These are phyloP conservation scores for Chamaecrista fasciculata DNA, from an alignment of 306 rosid species.

Conservation along the genomic window DNA sequence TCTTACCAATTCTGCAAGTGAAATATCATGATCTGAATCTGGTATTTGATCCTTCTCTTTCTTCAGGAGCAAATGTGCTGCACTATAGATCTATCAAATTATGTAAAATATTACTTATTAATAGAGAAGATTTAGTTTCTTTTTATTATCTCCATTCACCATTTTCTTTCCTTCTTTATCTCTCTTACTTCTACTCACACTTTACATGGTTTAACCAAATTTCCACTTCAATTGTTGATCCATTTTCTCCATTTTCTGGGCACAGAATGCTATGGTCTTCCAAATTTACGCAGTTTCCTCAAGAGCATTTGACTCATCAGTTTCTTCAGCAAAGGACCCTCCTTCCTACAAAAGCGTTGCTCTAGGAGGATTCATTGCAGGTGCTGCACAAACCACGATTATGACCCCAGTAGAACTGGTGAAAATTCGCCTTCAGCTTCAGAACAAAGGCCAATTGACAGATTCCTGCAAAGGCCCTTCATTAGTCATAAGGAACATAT, in stretches of 20 bases:
- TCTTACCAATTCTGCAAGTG: neutral
- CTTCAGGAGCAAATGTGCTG: no score
- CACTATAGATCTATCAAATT: no score
- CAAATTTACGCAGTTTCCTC: conserved; percentile 69
- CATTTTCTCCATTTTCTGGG: neutral
- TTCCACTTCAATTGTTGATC: no score
- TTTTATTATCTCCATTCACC: no score
- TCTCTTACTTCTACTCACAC: no score
- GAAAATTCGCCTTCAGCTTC: conserved; percentile 73
- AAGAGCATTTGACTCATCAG: conserved; percentile 38
- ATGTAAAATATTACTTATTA: no score
- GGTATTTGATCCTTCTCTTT: no score
- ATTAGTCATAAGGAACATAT: conserved; percentile 45
- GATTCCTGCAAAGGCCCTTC: conserved; percentile 45
- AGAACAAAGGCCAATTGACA: conserved; percentile 25
- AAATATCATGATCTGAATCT: no score
- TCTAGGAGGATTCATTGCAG: conserved; percentile 66
- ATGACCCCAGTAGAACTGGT: conserved; percentile 65
- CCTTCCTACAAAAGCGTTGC: conserved; percentile 65
- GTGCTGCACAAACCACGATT: conserved; percentile 63
- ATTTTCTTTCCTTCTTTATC: no score
- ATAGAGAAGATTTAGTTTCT: no score
- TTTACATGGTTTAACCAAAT: no score
- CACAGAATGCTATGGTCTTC: conserved; percentile 82
- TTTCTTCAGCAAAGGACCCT: conserved; percentile 51